Percentiles rank a stretch among this genome's conserved stretches.
Evolutionary conservation across 805 yeast genomes (phyloP).

Genomic region (Blastobotrys robertii): DNA sequence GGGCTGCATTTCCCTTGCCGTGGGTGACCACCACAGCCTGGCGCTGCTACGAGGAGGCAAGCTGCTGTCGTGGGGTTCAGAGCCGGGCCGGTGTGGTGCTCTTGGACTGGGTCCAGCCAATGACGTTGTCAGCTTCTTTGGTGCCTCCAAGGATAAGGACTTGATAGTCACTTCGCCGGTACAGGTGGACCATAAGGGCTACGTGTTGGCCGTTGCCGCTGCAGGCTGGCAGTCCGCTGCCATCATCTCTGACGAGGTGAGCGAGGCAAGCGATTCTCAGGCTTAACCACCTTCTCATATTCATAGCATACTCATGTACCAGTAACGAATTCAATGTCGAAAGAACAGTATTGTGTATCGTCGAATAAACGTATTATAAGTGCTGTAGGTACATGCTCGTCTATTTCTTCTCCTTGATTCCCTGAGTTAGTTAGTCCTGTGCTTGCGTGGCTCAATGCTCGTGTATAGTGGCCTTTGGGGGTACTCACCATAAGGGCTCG

Average conservation of each 20-base stretch:
- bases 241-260: slow-evolving; percentile 27
- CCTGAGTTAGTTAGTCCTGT: no score
- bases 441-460: no score
- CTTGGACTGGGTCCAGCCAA: slow-evolving; percentile 47
- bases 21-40: slow-evolving; percentile 64
- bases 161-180: slow-evolving; percentile 33
- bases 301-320: no score
- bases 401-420: no score
- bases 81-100: slow-evolving; percentile 54
- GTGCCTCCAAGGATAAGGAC: slow-evolving; percentile 8
- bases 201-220: slow-evolving; percentile 52
- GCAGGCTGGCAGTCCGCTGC: slow-evolving; percentile 81
- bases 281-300: no score
- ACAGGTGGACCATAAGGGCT: slow-evolving; percentile 26
- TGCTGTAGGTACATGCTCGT: no score
- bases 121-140: slow-evolving; percentile 8
- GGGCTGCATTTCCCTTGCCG: slow-evolving; percentile 44
- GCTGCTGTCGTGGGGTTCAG: slow-evolving; percentile 59
- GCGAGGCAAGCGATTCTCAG: no score
- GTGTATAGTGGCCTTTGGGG: no score
- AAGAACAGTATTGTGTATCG: no score
- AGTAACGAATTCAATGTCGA: no score
- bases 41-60: slow-evolving; percentile 54
- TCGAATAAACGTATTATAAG: no score
- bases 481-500: slow-evolving; percentile 42